Conservation (phyloP, 2,329 filamentous ascomycete species). For the Thielaviopsis punctulata region DNA sequence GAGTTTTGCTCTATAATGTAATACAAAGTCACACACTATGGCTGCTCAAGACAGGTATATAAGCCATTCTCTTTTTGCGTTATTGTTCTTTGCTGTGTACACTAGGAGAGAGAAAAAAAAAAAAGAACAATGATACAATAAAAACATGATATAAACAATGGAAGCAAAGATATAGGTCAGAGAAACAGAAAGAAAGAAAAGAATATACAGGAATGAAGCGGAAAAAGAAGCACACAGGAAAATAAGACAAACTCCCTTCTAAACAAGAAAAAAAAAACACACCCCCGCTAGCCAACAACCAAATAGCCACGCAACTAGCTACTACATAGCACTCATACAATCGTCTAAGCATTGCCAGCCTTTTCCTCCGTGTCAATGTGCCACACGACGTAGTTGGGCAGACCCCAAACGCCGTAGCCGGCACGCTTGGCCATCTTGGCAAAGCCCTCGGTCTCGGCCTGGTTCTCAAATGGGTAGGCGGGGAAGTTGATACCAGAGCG, state of each 20-base stretch:
- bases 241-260: no score
- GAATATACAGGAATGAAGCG: neutral
- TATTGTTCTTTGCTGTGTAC: neutral
- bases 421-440: constrained; percentile 88
- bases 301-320: neutral
- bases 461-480: constrained; percentile 84
- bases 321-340: neutral
- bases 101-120: neutral
- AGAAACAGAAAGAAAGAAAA: neutral
- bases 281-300: neutral
- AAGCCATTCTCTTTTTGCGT: neutral
- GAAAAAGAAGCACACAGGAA: neutral
- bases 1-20: no score
- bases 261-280: neutral
- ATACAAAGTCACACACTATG: no score
- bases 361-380: constrained; percentile 96
- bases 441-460: constrained; percentile 96
- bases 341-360: constrained; percentile 50
- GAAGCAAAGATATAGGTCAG: neutral
- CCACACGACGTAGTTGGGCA: constrained; percentile 98
- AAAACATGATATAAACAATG: neutral
- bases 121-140: neutral
- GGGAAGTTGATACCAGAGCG: constrained; percentile 98
- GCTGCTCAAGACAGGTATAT: neutral
- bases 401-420: constrained; percentile 70